A percentile compares a stretch with the other conserved stretches of the same genome.
Conservation (phyloP, 257 asterid species). For the Capsicum rhomboideum region DNA sequence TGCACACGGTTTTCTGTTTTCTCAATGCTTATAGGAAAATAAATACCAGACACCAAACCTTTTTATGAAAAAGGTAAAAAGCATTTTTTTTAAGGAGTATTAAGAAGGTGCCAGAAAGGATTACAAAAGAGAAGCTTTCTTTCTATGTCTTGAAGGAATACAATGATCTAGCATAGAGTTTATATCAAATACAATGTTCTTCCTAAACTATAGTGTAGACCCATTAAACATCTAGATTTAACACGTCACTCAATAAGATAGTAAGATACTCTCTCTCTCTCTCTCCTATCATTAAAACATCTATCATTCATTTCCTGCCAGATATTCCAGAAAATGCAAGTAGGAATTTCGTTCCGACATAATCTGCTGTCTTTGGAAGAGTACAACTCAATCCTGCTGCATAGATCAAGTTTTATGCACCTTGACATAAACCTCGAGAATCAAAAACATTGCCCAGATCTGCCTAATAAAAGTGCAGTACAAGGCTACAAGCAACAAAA, state of each 20-base stretch:
- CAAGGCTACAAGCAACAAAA: neutral
- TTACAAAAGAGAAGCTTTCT: neutral
- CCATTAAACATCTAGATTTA: neutral
- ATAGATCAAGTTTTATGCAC: neutral
- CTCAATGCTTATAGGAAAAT: neutral
- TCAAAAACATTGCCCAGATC: neutral
- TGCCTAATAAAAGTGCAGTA: neutral
- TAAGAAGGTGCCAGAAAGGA: neutral
- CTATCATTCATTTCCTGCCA: neutral
- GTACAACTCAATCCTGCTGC: neutral
- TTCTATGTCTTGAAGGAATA: neutral
- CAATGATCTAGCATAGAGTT: neutral
- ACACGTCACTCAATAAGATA: neutral
- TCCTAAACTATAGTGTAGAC: neutral
- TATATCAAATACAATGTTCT: neutral
- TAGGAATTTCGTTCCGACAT: neutral
- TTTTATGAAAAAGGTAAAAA: neutral
- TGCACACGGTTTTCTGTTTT: neutral
- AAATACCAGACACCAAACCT: neutral
- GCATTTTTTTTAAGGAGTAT: neutral
- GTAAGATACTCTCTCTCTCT: neutral
- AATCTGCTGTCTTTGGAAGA: neutral
- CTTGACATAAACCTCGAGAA: neutral
- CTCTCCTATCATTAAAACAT: neutral
- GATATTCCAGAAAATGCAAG: neutral